phyloP scores from a whole-genome alignment of 345 rosid genomes.

The Garcia nutans region DNA sequence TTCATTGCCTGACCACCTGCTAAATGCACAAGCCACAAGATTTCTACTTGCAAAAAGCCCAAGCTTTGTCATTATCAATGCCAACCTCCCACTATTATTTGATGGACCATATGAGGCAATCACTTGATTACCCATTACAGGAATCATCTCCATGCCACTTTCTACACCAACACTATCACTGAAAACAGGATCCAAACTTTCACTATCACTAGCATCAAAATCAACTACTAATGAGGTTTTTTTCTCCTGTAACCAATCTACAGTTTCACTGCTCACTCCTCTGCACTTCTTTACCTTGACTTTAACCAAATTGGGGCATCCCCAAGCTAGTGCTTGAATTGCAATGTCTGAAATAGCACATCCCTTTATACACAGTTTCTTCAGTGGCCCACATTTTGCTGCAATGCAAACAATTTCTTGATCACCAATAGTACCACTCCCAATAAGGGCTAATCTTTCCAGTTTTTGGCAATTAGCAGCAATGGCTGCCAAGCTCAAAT shows the following conservation, averaged over 20 bases:
- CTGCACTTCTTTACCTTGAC: conserved; percentile 80
- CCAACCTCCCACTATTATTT: conserved; percentile 48
- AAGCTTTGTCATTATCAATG: conserved; percentile 46
- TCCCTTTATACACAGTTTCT: conserved; percentile 80
- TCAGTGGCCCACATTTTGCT: conserved; percentile 57
- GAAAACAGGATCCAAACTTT: conserved; percentile 32
- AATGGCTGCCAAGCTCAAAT: conserved; percentile 45
- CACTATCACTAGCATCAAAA: conserved; percentile 52
- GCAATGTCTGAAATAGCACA: conserved; percentile 64
- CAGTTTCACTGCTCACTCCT: conserved; percentile 54
- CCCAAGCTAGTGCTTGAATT: conserved; percentile 64
- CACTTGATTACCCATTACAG: conserved; percentile 26
- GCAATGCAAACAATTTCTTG: conserved; percentile 66
- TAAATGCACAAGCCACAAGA: conserved; percentile 50
- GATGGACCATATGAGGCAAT: conserved; percentile 37
- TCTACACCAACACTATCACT: conserved; percentile 45
- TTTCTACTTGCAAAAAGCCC: conserved; percentile 59
- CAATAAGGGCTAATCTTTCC: conserved; percentile 76
- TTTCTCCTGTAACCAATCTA: conserved; percentile 54
- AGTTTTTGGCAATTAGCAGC: conserved; percentile 60
- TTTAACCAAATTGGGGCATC: conserved; percentile 79
- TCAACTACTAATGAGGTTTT: conserved; percentile 56
- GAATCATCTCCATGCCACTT: conserved; percentile 38
- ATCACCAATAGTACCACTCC: conserved; percentile 70
- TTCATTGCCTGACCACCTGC: conserved; percentile 53